A percentile compares a stretch with the other conserved stretches of the same genome.
phyloP scores from a whole-genome alignment of 2,329 filamentous ascomycete species.

The Cercospora nicotianae region DNA sequence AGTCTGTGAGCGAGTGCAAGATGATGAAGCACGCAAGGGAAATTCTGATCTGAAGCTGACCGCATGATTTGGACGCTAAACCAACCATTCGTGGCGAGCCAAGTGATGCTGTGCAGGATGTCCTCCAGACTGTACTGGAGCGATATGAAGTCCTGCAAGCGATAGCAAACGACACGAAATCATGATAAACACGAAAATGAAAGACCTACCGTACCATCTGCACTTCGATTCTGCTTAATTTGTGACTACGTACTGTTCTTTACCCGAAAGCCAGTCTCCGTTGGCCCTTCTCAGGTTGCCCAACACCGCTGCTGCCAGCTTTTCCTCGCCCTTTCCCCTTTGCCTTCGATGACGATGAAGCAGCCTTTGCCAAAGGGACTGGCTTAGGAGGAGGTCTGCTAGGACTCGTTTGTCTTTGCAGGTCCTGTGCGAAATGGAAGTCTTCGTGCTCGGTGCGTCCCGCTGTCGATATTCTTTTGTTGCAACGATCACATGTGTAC shows the following conservation, averaged over 20 bases:
- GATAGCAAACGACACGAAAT: neutral
- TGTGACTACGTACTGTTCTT: conserved; percentile 5
- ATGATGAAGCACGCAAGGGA: neutral
- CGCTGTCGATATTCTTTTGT: conserved; percentile 55
- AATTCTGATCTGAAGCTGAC: neutral
- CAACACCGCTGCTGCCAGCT: conserved; percentile 35
- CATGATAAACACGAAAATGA: neutral
- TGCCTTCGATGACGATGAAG: conserved; percentile 30
- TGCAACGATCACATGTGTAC: conserved; percentile 66
- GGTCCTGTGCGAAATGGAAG: conserved; percentile 89
- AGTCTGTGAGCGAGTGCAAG: neutral
- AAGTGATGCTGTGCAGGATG: neutral
- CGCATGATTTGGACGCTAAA: neutral
- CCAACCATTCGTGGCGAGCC: neutral
- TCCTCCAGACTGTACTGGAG: neutral
- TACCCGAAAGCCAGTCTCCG: conserved; percentile 47
- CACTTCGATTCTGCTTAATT: neutral
- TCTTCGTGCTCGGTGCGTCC: conserved; percentile 78
- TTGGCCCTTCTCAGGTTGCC: conserved; percentile 46
- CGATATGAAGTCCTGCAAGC: neutral
- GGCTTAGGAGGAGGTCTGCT: conserved; percentile 28
- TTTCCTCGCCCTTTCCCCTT: conserved; percentile 39
- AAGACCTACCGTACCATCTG: neutral
- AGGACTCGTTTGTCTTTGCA: conserved; percentile 62
- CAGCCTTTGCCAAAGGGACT: conserved; percentile 14